Percentiles rank a stretch among this genome's conserved stretches.
phyloP scores from a whole-genome alignment of 108 stramenopile genomes.

The Pseudonitzschia delicatissima region DNA sequence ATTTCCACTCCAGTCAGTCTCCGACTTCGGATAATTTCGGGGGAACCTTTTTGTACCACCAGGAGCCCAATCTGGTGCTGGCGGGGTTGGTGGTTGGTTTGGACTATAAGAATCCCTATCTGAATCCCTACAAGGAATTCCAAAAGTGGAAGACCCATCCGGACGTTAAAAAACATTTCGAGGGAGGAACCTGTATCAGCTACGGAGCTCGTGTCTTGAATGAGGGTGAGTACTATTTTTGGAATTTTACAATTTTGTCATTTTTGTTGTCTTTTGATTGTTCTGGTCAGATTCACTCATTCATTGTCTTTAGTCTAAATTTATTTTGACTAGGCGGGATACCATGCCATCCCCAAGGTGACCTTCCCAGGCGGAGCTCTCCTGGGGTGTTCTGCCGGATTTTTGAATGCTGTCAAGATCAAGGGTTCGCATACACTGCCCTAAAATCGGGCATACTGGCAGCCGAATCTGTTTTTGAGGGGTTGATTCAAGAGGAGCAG shows the following conservation, averaged over 20 bases:
- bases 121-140: slow-evolving; percentile 98
- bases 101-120: slow-evolving; percentile 98
- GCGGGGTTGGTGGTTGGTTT: slow-evolving; percentile 95
- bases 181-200: slow-evolving; percentile 93
- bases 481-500: slow-evolving; percentile 54
- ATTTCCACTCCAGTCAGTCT: slow-evolving; percentile 86
- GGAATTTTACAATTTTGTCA: no score
- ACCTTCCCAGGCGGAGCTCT: slow-evolving; percentile 94
- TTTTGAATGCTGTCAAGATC: slow-evolving; percentile 98
- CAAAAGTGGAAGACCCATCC: slow-evolving; percentile 98
- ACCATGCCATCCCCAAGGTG: slow-evolving; percentile 93
- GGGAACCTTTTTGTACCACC: slow-evolving; percentile 96
- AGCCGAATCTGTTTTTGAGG: slow-evolving; percentile 89
- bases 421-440: slow-evolving; percentile 99
- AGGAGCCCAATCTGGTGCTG: slow-evolving; percentile 92
- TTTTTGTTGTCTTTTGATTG: background rate
- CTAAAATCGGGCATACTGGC: slow-evolving; percentile 95
- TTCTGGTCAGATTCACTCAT: no score
- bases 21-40: slow-evolving; percentile 82
- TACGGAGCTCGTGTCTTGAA: slow-evolving; percentile 98
- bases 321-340: no score
- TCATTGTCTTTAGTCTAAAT: no score
- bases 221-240: slow-evolving; percentile 84
- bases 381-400: slow-evolving; percentile 95
- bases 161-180: slow-evolving; percentile 77